phyloP scores from a whole-genome alignment of 1,139 yeast species.

The Candida sp. region DNA sequence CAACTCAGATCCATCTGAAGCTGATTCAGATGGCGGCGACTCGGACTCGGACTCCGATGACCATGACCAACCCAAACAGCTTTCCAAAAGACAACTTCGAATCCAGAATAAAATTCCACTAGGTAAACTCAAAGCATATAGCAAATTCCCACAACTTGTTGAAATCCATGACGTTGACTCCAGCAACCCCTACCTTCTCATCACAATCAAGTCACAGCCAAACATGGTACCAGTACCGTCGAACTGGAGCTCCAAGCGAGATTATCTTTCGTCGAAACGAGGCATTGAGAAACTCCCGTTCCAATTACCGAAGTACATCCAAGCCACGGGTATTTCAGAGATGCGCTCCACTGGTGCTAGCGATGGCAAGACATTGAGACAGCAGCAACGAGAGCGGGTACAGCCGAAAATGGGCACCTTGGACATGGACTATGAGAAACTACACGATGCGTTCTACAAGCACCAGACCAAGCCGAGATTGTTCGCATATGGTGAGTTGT shows the following conservation, averaged over 20 bases:
- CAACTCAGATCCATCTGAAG: not conserved
- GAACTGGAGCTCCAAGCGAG: slow-evolving; percentile 86
- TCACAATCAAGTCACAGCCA: slow-evolving; percentile 65
- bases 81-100: slow-evolving; percentile 46
- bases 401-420: slow-evolving; percentile 90
- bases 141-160: slow-evolving; percentile 70
- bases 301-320: slow-evolving; percentile 77
- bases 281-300: slow-evolving; percentile 79
- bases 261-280: slow-evolving; percentile 72
- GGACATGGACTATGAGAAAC: slow-evolving; percentile 84
- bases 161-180: slow-evolving; percentile 93
- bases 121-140: slow-evolving; percentile 65
- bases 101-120: slow-evolving; percentile 64
- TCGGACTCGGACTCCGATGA: slow-evolving; percentile 8
- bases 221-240: slow-evolving; percentile 80
- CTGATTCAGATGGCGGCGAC: not conserved
- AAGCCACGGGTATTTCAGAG: slow-evolving; percentile 85
- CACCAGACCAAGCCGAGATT: slow-evolving; percentile 76
- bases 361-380: slow-evolving; percentile 63
- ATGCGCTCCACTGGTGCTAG: slow-evolving; percentile 58
- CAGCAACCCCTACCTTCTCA: slow-evolving; percentile 70
- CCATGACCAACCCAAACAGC: slow-evolving; percentile 5
- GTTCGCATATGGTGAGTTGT: slow-evolving; percentile 74
- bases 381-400: slow-evolving; percentile 80
- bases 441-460: slow-evolving; percentile 89